Conservation (phyloP, 495 filamentous ascomycete species). For the Aspergillus heteromorphus region DNA sequence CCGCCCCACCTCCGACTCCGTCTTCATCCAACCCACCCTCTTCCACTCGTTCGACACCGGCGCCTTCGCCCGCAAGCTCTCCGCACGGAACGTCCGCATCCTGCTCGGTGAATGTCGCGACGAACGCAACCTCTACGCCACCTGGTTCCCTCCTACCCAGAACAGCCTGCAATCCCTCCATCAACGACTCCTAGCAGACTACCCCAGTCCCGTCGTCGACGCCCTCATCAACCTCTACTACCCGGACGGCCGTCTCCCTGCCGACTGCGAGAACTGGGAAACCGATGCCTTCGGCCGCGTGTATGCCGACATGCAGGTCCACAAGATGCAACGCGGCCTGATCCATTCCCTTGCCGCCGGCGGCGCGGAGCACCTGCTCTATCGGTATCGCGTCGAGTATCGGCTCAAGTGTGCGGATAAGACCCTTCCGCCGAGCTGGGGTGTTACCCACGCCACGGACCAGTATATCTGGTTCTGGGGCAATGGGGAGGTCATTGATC, state of each 20-base stretch:
- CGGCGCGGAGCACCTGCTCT: constrained; percentile 25
- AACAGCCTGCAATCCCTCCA: constrained; percentile 36
- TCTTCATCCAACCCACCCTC: constrained; percentile 42
- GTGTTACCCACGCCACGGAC: constrained; percentile 53
- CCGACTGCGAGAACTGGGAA: constrained; percentile 26
- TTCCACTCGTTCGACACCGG: constrained; percentile 46
- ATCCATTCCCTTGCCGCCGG: constrained; percentile 26
- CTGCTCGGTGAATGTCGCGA: constrained; percentile 52
- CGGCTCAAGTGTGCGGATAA: constrained; percentile 39
- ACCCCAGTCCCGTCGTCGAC: constrained; percentile 39
- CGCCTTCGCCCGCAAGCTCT: constrained; percentile 37
- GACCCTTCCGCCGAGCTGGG: constrained; percentile 42
- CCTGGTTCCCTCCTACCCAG: constrained; percentile 34
- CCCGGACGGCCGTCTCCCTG: constrained; percentile 25
- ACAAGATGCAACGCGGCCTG: constrained; percentile 40
- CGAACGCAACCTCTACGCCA: constrained; percentile 48
- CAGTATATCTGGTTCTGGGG: constrained; percentile 56
- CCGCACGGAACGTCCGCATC: constrained; percentile 40
- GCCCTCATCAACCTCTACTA: constrained; percentile 41
- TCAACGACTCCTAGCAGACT: constrained; percentile 48
- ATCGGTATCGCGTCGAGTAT: constrained; percentile 48
- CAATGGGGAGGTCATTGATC: constrained; percentile 34
- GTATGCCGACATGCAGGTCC: constrained; percentile 55
- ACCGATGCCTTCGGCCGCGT: constrained; percentile 49
- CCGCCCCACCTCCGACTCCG: constrained; percentile 46